Base-by-base conservation (phyloP, 352 stramenopile species). In the Phytopythium litorale region DNA sequence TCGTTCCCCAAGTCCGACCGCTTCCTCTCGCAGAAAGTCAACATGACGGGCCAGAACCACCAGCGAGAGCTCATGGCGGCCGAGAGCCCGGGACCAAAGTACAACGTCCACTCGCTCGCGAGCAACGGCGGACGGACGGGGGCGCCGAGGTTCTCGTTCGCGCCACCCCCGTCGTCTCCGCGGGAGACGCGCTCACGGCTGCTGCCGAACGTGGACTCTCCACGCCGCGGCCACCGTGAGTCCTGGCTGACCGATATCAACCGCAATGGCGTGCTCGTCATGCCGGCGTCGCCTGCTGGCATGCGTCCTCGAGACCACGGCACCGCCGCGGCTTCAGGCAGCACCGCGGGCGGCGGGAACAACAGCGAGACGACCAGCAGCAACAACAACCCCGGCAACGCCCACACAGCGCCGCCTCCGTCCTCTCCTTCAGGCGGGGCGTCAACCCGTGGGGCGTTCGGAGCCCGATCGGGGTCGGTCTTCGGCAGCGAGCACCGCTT, bases 161-260 rank as follows among this genome's bases (percentile, higher is more conserved):
- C 83, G 7, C 69, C 78, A 13, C 78, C 78, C 3, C 58, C 53
- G 5, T 77, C 70, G 21, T 51, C 55, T 33, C 67, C 66, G 60
- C 70, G 75, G 37, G 83, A 82, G 51, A 89, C 71, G 15, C 71
- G 80, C 15, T 52, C 38, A 7, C 37, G 55, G 12, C 25, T 50
- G n/a, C 56, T 88, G 21, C 72, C 80, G 21, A 78, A 78, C 18
- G 75, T 90, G 23, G 76, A 77, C 49, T 84, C 64, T 49, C 77
- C 84, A 30, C 75, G 70, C 0, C 74, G 74, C 38, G 80, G 81
- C 38, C 79, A 87, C 46, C 85, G 85, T 15, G 85, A 91, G 55
- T 92, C 85, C 30, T 94, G 85, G 85, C 55, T 94, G 23, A 91
- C 81, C 4, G 78, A 86, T 7, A 91, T 94, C 62, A 91, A 94